Evolutionary conservation across 441 rosid genomes (phyloP).

Genomic region (Kokia cookei): DNA sequence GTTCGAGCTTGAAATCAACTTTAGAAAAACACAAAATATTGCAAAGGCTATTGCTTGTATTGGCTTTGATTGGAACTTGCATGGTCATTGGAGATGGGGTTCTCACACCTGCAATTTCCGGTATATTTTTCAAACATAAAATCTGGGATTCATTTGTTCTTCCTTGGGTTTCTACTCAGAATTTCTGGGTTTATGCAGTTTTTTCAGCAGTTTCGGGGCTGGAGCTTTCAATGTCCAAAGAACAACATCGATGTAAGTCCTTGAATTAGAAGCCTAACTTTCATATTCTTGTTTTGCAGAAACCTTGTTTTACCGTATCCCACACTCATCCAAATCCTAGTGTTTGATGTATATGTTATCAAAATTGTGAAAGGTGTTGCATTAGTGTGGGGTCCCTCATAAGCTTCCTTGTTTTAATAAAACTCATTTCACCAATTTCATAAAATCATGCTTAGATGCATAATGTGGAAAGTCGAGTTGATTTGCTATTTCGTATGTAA

Average conservation of each 20-base stretch:
- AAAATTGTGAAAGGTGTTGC: conserved; percentile 18
- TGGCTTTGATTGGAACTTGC: conserved; percentile 72
- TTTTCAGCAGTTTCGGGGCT: conserved; percentile 70
- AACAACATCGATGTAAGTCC: conserved; percentile 62
- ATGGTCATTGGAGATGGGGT: conserved; percentile 85
- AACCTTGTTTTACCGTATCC: not conserved
- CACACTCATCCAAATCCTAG: not conserved
- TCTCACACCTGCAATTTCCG: conserved; percentile 60
- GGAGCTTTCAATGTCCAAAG: conserved; percentile 60
- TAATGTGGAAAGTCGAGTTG: conserved; percentile 28
- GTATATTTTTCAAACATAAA: conserved; percentile 8
- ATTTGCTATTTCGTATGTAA: conserved; percentile 8
- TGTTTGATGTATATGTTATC: not conserved
- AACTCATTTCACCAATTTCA: conserved; percentile 25
- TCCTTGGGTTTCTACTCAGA: not conserved
- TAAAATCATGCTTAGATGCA: conserved; percentile 13
- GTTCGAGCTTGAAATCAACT: conserved; percentile 44
- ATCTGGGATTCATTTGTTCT: not conserved
- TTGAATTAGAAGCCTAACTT: conserved; percentile 2
- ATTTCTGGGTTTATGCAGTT: conserved; percentile 36
- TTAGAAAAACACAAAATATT: conserved; percentile 45
- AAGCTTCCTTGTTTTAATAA: conserved; percentile 21
- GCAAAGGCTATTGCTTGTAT: conserved; percentile 48
- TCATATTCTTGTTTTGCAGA: not conserved
- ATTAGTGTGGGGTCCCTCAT: conserved; percentile 24